Conservation (phyloP, 495 filamentous ascomycete species). For the Trichoderma parareesei region DNA sequence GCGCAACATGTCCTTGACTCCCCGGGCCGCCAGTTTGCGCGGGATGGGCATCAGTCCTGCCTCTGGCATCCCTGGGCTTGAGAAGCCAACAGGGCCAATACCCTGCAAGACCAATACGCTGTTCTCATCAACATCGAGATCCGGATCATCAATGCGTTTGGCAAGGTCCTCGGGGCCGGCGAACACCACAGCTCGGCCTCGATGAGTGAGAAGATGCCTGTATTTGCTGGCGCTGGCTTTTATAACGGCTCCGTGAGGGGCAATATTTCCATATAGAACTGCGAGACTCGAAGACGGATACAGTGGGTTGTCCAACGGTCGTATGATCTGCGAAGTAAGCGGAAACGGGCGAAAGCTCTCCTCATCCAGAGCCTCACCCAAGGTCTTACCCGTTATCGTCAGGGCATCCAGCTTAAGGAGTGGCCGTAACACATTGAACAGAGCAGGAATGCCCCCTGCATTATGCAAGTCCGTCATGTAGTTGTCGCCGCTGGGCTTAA, state of each 20-base stretch:
- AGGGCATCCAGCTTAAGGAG: constrained; percentile 48
- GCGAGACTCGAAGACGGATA: constrained; percentile 48
- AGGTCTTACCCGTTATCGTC: constrained; percentile 51
- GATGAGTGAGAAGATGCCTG: constrained; percentile 40
- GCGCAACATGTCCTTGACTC: constrained; percentile 57
- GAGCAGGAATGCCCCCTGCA: constrained; percentile 54
- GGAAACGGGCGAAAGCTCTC: constrained; percentile 37
- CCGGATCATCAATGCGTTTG: constrained; percentile 46
- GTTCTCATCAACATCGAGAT: constrained; percentile 41
- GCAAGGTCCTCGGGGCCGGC: constrained; percentile 48
- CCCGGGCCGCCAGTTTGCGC: constrained; percentile 48
- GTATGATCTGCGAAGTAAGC: constrained; percentile 36
- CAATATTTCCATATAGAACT: constrained; percentile 48
- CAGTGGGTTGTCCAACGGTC: constrained; percentile 44
- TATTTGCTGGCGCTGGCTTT: constrained; percentile 58
- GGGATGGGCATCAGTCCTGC: constrained; percentile 59
- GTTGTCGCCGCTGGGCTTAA: constrained; percentile 60
- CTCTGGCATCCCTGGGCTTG: constrained; percentile 61
- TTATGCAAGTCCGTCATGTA: constrained; percentile 70
- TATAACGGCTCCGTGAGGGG: constrained; percentile 45
- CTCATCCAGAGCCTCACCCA: constrained; percentile 47
- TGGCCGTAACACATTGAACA: constrained; percentile 48
- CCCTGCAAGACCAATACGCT: constrained; percentile 52
- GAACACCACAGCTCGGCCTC: constrained; percentile 52
- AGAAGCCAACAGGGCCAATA: constrained; percentile 50